Conservation (phyloP, 495 filamentous ascomycete species). For the Thozetella sp. region DNA sequence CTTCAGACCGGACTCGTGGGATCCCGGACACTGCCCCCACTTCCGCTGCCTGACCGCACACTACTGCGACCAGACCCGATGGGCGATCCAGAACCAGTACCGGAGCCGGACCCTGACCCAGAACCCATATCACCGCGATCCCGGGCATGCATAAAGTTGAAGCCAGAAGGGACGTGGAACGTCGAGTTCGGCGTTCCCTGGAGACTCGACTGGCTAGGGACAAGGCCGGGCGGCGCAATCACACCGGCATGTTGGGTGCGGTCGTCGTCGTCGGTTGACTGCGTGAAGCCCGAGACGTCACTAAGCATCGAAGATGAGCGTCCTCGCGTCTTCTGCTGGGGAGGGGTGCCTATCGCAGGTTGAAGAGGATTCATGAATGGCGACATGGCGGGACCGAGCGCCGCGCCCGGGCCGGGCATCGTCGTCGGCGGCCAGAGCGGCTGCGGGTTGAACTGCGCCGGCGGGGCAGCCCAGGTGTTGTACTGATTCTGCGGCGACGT, state of each 20-base stretch:
- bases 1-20: conserved; percentile 26
- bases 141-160: conserved; percentile 8
- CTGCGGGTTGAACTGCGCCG: conserved; percentile 15
- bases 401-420: conserved; percentile 13
- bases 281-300: conserved; percentile 66
- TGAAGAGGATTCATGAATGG: conserved; percentile 21
- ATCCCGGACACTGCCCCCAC: conserved; percentile 26
- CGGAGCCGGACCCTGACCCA: conserved; percentile 23
- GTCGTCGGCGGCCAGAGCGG: conserved; percentile 26
- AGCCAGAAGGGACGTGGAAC: conserved; percentile 29
- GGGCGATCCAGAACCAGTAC: conserved; percentile 21
- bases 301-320: conserved; percentile 71
- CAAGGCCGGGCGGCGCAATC: conserved; percentile 6
- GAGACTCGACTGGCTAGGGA: conserved; percentile 2
- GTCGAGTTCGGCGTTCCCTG: conserved; percentile 11
- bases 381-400: conserved; percentile 16
- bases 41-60: conserved; percentile 34
- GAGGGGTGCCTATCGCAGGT: conserved; percentile 16
- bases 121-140: conserved; percentile 11
- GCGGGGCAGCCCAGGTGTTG: conserved; percentile 12
- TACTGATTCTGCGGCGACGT: conserved; percentile 16
- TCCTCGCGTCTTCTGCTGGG: conserved; percentile 42
- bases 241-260: conserved; percentile 3
- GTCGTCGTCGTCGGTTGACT: conserved; percentile 47
- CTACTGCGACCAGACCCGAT: conserved; percentile 32